Evolutionary conservation across 2,329 filamentous ascomycete species (phyloP), one percentile per base, ranked within the genome.

Genomic region (Cladosporium halotolerans): DNA sequence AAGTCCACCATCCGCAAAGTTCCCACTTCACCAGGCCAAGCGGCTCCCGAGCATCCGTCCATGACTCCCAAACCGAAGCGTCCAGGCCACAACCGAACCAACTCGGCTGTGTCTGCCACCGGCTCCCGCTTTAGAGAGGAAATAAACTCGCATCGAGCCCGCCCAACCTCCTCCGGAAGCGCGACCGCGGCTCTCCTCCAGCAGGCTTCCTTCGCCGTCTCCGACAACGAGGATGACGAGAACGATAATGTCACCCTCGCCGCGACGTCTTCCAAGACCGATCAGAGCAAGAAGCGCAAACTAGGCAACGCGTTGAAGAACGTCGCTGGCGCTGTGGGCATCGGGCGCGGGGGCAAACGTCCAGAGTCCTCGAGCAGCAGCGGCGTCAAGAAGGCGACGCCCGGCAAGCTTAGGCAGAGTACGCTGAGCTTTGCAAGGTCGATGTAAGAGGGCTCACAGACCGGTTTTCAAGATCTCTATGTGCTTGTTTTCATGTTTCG

Each of bases 321-420:
- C 33, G 44, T 42, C 23, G 51, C 44, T 19, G 38, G 51, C 9
- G 53, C 53, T 41, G 39, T 55, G n/a, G 59, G 57, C 47, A 56
- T 58, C n/a, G 57, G 58, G 3, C 52, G 53, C 23, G 58, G 55
- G 52, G 50, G 56, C 53, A 53, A 54, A 16, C 40, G 53, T 34
- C 52, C 54, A 36, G 48, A 51, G 18, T 13, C 18, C 9, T 44
- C 48, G 4, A 44, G 40, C 48, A 50, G 46, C 38, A 36, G 34
- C 6, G 16, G 36, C 2, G 36, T 14, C 8, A 44, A 39, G 46
- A 51, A 34, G 18, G 55, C 34, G 32, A 42, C 44, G 38, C 42
- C 46, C 8, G 43, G 53, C n/a, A 53, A 36, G 10, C 42, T 58
- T 52, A 61, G 53, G 58, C 60, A 62, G 55, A 61, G 56, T 46